These are phyloP conservation scores for Parmales sp. DNA, from an alignment of 108 stramenopile genomes.

Conservation along the genomic window DNA sequence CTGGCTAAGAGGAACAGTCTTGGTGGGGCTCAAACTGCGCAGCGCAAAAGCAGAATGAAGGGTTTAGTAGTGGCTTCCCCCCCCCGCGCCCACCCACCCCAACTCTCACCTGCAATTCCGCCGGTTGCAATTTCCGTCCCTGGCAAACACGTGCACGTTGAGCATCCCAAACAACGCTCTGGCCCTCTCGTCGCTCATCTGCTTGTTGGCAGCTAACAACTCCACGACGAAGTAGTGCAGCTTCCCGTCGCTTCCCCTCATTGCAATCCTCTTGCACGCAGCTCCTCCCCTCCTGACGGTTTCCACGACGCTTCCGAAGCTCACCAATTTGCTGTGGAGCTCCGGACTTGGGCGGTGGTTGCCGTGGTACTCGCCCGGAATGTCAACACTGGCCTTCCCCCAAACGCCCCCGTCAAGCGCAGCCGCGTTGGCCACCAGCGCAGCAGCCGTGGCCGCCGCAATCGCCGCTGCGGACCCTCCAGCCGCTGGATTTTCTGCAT, in stretches of 20 bases:
- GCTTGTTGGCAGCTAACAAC: constrained; percentile 74
- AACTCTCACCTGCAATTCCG: not conserved
- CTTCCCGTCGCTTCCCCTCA: constrained; percentile 71
- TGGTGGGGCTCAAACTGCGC: not conserved
- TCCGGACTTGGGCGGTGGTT: constrained; percentile 55
- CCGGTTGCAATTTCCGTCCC: not conserved
- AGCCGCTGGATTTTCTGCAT: constrained; percentile 7
- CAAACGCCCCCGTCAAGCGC: constrained; percentile 64
- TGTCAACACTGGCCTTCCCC: constrained; percentile 63
- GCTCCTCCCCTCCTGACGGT: constrained; percentile 45
- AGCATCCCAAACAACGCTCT: not conserved
- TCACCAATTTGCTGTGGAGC: constrained; percentile 62
- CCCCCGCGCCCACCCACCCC: too few species aligned
- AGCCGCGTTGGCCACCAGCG: constrained; percentile 49
- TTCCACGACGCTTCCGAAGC: constrained; percentile 53
- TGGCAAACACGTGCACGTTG: not conserved
- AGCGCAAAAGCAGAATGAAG: too few species aligned
- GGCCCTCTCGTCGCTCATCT: constrained; percentile 50
- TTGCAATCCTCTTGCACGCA: constrained; percentile 54
- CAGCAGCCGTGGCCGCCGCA: constrained; percentile 47
- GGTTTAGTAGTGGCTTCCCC: too few species aligned
- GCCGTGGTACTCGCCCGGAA: constrained; percentile 69
- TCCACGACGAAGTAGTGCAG: constrained; percentile 61
- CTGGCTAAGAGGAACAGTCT: not conserved
- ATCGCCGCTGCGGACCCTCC: constrained; percentile 42